Conservation (phyloP, 345 rosid genomes). For the Viola odorata region DNA sequence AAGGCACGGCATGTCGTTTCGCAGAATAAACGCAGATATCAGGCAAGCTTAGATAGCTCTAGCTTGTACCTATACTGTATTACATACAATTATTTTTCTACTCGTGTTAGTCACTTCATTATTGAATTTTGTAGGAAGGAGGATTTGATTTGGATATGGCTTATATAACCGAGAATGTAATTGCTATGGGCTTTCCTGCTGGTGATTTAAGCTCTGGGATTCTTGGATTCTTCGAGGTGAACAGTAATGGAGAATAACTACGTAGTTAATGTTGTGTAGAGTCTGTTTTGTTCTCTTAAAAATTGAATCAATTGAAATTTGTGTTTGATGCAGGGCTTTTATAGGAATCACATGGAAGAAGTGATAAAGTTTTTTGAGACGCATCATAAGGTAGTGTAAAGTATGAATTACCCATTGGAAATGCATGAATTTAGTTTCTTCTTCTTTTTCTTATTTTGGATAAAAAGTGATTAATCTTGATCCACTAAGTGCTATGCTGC, state of each 20-base stretch:
- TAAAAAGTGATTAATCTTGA: too few relatives aligned
- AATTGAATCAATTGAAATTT: slow-evolving; percentile 1
- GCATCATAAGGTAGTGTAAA: slow-evolving; percentile 20
- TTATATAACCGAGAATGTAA: slow-evolving; percentile 30
- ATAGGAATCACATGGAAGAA: slow-evolving; percentile 34
- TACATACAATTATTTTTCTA: neutral
- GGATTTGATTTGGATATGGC: slow-evolving; percentile 42
- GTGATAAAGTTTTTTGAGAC: slow-evolving; percentile 29
- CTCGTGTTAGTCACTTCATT: neutral
- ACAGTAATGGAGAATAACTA: neutral
- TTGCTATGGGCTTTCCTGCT: slow-evolving; percentile 37
- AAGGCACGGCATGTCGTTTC: slow-evolving; percentile 29
- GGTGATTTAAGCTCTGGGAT: slow-evolving; percentile 34
- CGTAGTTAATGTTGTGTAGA: neutral
- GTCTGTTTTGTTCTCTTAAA: neutral
- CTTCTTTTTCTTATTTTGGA: too few relatives aligned
- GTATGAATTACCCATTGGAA: neutral
- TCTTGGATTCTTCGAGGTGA: slow-evolving; percentile 31
- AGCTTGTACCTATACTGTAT: neutral
- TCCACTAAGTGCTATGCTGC: neutral
- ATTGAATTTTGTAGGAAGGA: slow-evolving; percentile 18
- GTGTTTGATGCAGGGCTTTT: slow-evolving; percentile 22
- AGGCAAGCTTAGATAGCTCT: slow-evolving; percentile 5
- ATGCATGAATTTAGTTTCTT: too few relatives aligned
- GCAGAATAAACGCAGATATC: slow-evolving; percentile 30